Base-by-base conservation (phyloP, 2,329 filamentous ascomycete genomes). In the Grosmannia huntii region DNA sequence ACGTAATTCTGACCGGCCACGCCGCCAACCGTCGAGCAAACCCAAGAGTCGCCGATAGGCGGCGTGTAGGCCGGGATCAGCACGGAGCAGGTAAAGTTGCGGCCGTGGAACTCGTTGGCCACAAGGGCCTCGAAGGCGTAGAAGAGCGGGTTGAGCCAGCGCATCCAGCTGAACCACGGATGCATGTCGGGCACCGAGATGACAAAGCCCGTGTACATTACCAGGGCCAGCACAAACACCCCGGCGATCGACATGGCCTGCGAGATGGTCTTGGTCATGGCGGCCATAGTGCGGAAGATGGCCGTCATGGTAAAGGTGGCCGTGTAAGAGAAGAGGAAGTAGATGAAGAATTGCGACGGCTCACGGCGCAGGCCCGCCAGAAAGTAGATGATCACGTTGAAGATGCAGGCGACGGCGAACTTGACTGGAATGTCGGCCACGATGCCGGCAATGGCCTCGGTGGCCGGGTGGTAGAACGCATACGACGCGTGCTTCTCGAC, bases 401-500 rank as follows among this genome's bases (percentile, higher is more conserved):
- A 95, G 9, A 81, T 72, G 62, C 94, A 78, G 1, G 82, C 73
- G 64, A 90, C 90, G n/a, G 72, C 46, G 11, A 95, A 72, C 70
- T 92, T 95, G 71, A 89, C 89, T 0, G 91, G 90, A 70, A 95
- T 73, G 65, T 96, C 91, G 61, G 83, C 86, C 33, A 96, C 72
- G 85, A 95, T 94, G 12, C 88, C 94, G 0, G 88, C 83, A 61
- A 89, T 78, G 19, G 90, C 89, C 76, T 96, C 90, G 19, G 90
- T 87, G 19, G 87, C 90, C 0, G 91, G 90, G 66, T 95, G 91
- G 66, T 96, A 95, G 21, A 96, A 78, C 23, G 90, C 90, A 68
- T 95, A 96, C 59, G 86, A 83, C 58, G 79, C 75, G 65, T 96
- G 91, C 69, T 96, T 96, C 68, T 96, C 90, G 60, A 96, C 89